Conservation (phyloP, 108 stramenopile genomes). For the Fistulifera solaris region DNA sequence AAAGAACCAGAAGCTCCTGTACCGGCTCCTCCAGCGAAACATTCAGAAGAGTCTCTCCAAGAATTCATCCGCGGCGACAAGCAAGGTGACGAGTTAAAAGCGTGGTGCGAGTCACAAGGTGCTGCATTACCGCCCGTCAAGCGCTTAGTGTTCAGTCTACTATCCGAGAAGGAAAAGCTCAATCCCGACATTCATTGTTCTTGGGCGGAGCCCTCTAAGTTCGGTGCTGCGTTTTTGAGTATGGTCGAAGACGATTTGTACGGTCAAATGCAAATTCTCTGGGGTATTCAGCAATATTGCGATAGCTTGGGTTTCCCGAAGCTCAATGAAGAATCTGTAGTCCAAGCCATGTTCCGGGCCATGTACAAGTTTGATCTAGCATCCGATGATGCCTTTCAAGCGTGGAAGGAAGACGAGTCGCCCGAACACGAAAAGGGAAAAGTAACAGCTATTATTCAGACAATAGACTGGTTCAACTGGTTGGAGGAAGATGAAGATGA, state of each 20-base stretch:
- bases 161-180: conserved; percentile 49
- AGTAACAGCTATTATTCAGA: conserved; percentile 68
- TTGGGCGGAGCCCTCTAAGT: conserved; percentile 65
- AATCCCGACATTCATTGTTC: conserved; percentile 63
- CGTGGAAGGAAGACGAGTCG: conserved; percentile 84
- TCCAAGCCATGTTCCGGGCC: conserved; percentile 75
- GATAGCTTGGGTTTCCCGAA: conserved; percentile 78
- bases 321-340: conserved; percentile 62
- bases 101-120: conserved; percentile 45
- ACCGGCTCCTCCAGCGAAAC: conserved; percentile 14
- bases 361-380: conserved; percentile 86
- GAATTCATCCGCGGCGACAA: conserved; percentile 62
- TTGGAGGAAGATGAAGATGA: conserved; percentile 80
- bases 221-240: conserved; percentile 50
- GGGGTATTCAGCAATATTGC: conserved; percentile 79
- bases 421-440: conserved; percentile 55
- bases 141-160: conserved; percentile 51
- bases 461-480: conserved; percentile 83
- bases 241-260: conserved; percentile 66
- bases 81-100: conserved; percentile 60
- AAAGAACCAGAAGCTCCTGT: conserved; percentile 27
- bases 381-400: conserved; percentile 57
- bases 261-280: conserved; percentile 64
- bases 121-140: conserved; percentile 42
- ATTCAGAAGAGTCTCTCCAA: conserved; percentile 23